Evolutionary conservation across 139 green algal genomes (phyloP).

Genomic region (Prasinococcaceae sp.): DNA sequence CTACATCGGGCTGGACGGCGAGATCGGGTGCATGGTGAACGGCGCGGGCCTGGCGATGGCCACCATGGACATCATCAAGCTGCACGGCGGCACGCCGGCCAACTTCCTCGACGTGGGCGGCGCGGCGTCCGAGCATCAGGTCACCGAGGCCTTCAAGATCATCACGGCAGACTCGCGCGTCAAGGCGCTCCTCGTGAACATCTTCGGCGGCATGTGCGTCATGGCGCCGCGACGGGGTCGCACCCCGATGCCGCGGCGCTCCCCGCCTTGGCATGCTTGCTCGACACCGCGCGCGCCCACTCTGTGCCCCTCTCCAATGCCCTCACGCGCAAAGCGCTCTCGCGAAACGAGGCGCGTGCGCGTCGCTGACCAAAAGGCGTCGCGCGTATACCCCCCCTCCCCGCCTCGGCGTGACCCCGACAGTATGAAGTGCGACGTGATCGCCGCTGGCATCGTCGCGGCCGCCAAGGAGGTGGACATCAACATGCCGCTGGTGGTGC

Average conservation of each 20-base stretch:
- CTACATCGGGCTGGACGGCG: conserved; percentile 97
- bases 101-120: conserved; percentile 98
- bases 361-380: too few relatives aligned
- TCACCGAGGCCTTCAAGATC: conserved; percentile 33
- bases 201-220: conserved; percentile 82
- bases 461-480: conserved; percentile 75
- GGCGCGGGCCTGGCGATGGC: conserved; percentile 96
- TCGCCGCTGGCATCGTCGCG: conserved; percentile 88
- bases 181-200: conserved; percentile 97
- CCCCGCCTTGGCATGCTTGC: too few relatives aligned
- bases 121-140: conserved; percentile 77
- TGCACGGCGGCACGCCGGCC: conserved; percentile 75
- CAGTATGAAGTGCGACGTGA: conserved; percentile 99
- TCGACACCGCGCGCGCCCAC: too few relatives aligned
- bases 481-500: conserved; percentile 76
- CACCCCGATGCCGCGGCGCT: too few relatives aligned
- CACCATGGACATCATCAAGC: conserved; percentile 99
- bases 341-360: too few relatives aligned
- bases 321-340: too few relatives aligned
- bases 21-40: conserved; percentile 69
- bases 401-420: too few relatives aligned
- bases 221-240: too few relatives aligned
- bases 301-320: too few relatives aligned
- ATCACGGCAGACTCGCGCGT: conserved; percentile 77
- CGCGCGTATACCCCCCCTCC: too few relatives aligned